Percentiles rank a stretch among this genome's conserved stretches.
Conservation (phyloP, 2,329 filamentous ascomycete species). For the Fusarium sulawesiense region DNA sequence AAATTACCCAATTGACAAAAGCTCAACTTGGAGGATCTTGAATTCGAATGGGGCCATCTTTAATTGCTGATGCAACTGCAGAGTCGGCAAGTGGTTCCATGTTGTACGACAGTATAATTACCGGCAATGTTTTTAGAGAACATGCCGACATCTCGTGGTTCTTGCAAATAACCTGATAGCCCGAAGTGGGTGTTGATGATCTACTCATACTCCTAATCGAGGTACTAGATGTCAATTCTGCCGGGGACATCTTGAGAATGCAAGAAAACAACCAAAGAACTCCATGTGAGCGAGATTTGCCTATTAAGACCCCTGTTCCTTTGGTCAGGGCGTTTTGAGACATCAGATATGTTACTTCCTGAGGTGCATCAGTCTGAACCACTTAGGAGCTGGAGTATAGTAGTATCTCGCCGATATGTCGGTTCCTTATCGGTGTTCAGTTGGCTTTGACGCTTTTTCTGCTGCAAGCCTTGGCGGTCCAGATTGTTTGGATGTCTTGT, state of each 20-base stretch:
- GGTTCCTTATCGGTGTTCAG: slow-evolving; percentile 31
- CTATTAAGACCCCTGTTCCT: slow-evolving; percentile 19
- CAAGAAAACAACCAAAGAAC: slow-evolving; percentile 12
- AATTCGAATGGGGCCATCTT: slow-evolving; percentile 12
- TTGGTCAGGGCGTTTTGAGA: slow-evolving; percentile 30
- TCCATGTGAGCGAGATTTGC: slow-evolving; percentile 2
- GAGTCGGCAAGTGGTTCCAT: slow-evolving; percentile 4
- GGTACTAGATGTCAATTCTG: not conserved
- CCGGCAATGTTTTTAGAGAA: not conserved
- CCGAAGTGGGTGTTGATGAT: not conserved
- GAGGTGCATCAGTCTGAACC: slow-evolving; percentile 21
- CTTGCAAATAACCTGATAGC: not conserved
- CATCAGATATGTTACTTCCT: slow-evolving; percentile 24
- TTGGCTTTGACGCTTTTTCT: slow-evolving; percentile 13
- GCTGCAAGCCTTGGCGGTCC: slow-evolving; percentile 11
- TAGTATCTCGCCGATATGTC: slow-evolving; percentile 14
- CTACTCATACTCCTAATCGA: not conserved
- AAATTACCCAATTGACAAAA: slow-evolving; percentile 27
- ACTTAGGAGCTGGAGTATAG: slow-evolving; percentile 13
- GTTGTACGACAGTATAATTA: not conserved
- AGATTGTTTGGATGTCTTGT: slow-evolving; percentile 33
- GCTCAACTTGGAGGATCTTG: slow-evolving; percentile 8
- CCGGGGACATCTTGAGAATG: slow-evolving; percentile 3
- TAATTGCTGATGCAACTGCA: slow-evolving; percentile 15
- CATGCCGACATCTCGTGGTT: not conserved